Conservation (phyloP, 352 stramenopile genomes). For the Phytophthora kernoviae region DNA sequence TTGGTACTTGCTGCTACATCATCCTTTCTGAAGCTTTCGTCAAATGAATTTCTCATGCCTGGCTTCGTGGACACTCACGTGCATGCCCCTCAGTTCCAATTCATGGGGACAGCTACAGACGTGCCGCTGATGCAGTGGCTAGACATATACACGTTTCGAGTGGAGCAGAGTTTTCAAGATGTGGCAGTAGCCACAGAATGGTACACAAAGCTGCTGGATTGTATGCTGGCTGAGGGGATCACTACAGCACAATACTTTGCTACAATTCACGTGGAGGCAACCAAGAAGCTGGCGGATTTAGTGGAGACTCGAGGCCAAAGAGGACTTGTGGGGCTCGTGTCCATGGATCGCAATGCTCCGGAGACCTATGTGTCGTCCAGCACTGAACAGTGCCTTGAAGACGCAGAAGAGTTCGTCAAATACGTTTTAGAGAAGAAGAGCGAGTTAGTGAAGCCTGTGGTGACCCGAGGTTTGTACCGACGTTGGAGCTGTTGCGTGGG, state of each 20-base stretch:
- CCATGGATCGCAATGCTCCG: constrained; percentile 90
- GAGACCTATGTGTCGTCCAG: constrained; percentile 71
- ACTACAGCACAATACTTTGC: constrained; percentile 92
- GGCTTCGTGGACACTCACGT: constrained; percentile 93
- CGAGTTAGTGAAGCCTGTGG: constrained; percentile 69
- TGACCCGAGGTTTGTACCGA: constrained; percentile 93
- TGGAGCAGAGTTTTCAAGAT: constrained; percentile 77
- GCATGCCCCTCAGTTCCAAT: constrained; percentile 92
- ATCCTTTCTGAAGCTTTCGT: constrained; percentile 19
- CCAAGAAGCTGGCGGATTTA: constrained; percentile 81
- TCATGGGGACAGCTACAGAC: constrained; percentile 89
- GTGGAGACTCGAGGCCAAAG: constrained; percentile 70
- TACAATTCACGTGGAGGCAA: constrained; percentile 83
- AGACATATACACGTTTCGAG: constrained; percentile 91
- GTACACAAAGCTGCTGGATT: constrained; percentile 78
- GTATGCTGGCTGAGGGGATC: constrained; percentile 78
- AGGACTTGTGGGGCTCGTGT: constrained; percentile 89
- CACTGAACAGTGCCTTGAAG: constrained; percentile 56
- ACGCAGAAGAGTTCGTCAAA: constrained; percentile 81
- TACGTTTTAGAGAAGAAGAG: constrained; percentile 50
- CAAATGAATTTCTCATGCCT: constrained; percentile 78
- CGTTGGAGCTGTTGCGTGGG: constrained; percentile 65
- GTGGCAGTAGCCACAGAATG: constrained; percentile 48
- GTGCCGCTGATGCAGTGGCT: constrained; percentile 92
- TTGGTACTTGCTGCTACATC: constrained; percentile 15